Base-by-base conservation (phyloP, 2,329 filamentous ascomycete species). In the Verticillium dahliae region DNA sequence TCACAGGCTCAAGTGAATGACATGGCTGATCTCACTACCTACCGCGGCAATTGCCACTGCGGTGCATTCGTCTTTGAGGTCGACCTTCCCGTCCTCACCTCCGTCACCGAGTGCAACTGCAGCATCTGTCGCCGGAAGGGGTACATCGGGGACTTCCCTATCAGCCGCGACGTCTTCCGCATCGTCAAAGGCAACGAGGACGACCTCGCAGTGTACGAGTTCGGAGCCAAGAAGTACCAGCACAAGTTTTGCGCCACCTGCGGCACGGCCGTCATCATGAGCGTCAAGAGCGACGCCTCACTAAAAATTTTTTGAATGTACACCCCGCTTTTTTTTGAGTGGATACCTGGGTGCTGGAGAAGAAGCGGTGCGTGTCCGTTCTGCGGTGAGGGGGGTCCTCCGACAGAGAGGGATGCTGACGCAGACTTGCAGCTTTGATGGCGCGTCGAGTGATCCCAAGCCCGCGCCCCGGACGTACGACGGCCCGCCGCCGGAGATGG, bases 21-120 rank as follows among this genome's bases (percentile, higher is more conserved):
- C 60, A 58, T 61, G 60, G 10, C 39, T 13, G 57, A 59, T 11
- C 64, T 69, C 52, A 73, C 75, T 64, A 79, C 77, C 14, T 82
- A 85, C 70, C 75, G 82, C 27, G 83, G 81, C 70, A 85, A 81
- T 71, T 86, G 83, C 75, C 83, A 85, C 70, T 86, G 84, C 70
- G 78, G 75, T 6, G 75, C 77, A 45, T 83, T 82, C 65, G 74
- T 83, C 64, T 86, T 80, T 69, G 81, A 81, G 68, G 67, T 77
- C 60, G 70, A 74, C 2, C 56, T 86, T 13, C 83, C 85, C 27
- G 84, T 89, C 69, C 79, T 90, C 63, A 84, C 83, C 56, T 72
- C 78, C 4, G 80, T 79, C 6, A 69, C 73, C 4, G 78, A 83
- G 68, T 89, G 89, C 74, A 87, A 88, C 72, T 91, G 89, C 75